Conservation (phyloP, 768 basidiomycete genomes). For the Phaeotremella skinneri region DNA sequence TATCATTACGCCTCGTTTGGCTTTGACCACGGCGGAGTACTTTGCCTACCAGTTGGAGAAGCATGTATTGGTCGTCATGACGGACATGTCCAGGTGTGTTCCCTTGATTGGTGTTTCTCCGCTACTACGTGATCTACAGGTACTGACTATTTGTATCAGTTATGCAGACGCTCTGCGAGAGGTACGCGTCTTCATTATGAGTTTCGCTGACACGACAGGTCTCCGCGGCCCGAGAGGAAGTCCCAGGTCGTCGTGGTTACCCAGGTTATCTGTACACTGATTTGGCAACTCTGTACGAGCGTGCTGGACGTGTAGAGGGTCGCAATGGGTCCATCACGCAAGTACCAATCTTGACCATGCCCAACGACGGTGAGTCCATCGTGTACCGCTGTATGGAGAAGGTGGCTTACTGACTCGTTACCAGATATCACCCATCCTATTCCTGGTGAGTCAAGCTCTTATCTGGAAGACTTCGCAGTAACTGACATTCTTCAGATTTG, state of each 20-base stretch:
- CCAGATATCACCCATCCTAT: constrained; percentile 99
- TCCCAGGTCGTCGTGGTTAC: constrained; percentile 98
- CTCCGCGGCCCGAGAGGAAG: constrained; percentile 97
- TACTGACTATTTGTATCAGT: too few species aligned
- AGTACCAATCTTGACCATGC: constrained; percentile 99
- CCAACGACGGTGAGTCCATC: constrained; percentile 80
- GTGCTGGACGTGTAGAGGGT: constrained; percentile 95
- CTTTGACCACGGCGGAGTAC: constrained; percentile 97
- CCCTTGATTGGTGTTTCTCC: background rate
- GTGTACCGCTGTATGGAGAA: background rate
- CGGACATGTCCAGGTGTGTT: constrained; percentile 69
- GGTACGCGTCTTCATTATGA: constrained; percentile 53
- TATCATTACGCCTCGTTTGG: constrained; percentile 97
- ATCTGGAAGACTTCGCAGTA: too few species aligned
- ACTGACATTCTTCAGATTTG: constrained; percentile 60
- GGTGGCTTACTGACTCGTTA: constrained; percentile 14
- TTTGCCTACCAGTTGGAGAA: constrained; percentile 99
- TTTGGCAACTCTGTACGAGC: constrained; percentile 98
- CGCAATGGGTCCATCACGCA: constrained; percentile 99
- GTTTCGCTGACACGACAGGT: constrained; percentile 59
- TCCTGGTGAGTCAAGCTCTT: constrained; percentile 54
- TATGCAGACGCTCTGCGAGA: constrained; percentile 95
- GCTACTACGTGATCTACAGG: too few species aligned
- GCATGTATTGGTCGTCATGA: constrained; percentile 97
- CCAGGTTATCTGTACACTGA: constrained; percentile 77